Evolutionary conservation across 2,329 filamentous ascomycete species (phyloP).

Genomic region (Exophiala dermatitidis): DNA sequence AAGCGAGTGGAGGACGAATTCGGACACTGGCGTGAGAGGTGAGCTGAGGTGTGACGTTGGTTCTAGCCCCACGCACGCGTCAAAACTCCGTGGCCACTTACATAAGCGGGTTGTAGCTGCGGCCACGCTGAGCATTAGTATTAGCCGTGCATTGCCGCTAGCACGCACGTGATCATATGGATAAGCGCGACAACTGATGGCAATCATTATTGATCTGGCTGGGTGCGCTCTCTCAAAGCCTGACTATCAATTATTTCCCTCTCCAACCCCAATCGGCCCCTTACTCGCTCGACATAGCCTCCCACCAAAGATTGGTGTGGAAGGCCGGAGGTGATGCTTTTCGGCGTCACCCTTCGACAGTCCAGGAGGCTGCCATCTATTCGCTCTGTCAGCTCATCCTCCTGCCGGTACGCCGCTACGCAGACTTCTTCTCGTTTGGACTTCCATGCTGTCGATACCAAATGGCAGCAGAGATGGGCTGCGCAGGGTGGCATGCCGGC

Average conservation of each 20-base stretch:
- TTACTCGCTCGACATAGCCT: not conserved
- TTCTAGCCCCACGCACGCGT: no score
- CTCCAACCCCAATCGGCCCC: not conserved
- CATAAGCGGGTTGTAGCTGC: no score
- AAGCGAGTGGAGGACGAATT: no score
- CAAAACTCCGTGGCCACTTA: no score
- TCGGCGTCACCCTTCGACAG: not conserved
- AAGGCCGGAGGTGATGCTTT: slow-evolving; percentile 15
- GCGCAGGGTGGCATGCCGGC: not conserved
- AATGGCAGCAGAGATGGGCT: slow-evolving; percentile 50
- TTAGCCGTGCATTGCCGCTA: no score
- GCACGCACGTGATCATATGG: no score
- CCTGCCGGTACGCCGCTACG: not conserved
- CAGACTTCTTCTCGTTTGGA: slow-evolving; percentile 31
- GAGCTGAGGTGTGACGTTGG: no score
- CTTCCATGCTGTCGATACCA: slow-evolving; percentile 43
- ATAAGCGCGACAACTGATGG: no score
- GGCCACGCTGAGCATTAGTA: no score
- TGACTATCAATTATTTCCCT: not conserved
- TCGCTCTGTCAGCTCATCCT: slow-evolving; percentile 8
- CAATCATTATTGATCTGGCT: no score
- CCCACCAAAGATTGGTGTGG: not conserved
- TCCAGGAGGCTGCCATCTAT: slow-evolving; percentile 3
- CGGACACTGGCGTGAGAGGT: no score
- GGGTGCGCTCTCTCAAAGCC: no score